A percentile compares a stretch with the other conserved stretches of the same genome.
phyloP scores from a whole-genome alignment of 441 rosid species.

The Mallotus repandus region DNA sequence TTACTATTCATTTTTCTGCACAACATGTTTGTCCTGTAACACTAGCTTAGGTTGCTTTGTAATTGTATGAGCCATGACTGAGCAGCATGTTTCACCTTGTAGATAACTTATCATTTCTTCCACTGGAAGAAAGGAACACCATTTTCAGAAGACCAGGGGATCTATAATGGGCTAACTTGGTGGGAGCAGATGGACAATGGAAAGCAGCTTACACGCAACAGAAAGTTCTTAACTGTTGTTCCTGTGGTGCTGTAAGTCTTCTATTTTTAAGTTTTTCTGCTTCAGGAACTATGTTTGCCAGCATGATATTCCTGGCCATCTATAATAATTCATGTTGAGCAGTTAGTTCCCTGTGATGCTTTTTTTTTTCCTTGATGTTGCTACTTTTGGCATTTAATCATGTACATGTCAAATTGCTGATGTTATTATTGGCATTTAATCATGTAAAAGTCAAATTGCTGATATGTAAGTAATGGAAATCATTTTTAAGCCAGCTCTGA shows the following conservation, averaged over 20 bases:
- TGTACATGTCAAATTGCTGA: too few species aligned
- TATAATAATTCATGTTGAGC: neutral
- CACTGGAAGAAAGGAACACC: slow-evolving; percentile 99
- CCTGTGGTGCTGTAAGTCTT: slow-evolving; percentile 84
- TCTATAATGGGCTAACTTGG: slow-evolving; percentile 86
- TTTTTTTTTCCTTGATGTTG: neutral
- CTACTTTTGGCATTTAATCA: too few species aligned
- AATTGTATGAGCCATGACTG: neutral
- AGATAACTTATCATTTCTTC: slow-evolving; percentile 85
- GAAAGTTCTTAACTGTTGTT: slow-evolving; percentile 82
- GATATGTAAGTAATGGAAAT: neutral
- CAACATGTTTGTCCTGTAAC: neutral
- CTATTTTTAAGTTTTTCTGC: neutral
- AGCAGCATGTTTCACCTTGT: slow-evolving; percentile 22
- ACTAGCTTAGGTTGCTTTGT: neutral
- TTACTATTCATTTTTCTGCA: slow-evolving; percentile 5
- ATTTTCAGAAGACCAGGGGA: slow-evolving; percentile 89
- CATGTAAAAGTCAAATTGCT: neutral
- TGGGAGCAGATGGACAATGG: slow-evolving; percentile 96
- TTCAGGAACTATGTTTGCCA: neutral
- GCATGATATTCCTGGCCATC: neutral
- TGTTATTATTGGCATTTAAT: neutral
- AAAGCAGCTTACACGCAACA: slow-evolving; percentile 75
- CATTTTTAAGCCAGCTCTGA: neutral
- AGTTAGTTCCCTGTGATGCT: neutral